These are phyloP conservation scores for Claviceps lovelessii DNA, from an alignment of 2,329 filamentous ascomycete species.

Conservation along the genomic window DNA sequence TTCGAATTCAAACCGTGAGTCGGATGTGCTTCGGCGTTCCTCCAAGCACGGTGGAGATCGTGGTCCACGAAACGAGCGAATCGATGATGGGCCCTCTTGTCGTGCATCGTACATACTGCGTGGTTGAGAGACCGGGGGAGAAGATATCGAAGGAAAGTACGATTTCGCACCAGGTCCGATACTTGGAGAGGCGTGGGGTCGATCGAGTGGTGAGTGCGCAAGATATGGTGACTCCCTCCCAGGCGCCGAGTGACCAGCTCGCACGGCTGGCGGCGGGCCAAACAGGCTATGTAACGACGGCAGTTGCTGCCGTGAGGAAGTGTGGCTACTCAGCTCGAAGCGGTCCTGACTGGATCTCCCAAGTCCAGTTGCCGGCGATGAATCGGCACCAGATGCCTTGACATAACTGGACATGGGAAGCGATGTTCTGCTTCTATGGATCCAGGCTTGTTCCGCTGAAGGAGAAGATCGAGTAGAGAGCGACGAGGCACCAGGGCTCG, in stretches of 20 bases:
- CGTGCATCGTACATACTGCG: constrained; percentile 33
- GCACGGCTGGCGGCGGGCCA: constrained; percentile 30
- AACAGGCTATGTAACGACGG: constrained; percentile 45
- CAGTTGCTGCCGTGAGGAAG: constrained; percentile 30
- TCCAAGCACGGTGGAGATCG: constrained; percentile 31
- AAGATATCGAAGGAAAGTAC: constrained; percentile 31
- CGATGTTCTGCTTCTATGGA: constrained; percentile 25
- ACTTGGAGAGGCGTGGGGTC: constrained; percentile 25
- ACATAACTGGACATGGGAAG: constrained; percentile 47
- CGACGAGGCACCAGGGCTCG: constrained; percentile 35
- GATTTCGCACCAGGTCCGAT: constrained; percentile 27
- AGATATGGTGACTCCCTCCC: constrained; percentile 30
- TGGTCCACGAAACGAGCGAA: constrained; percentile 26
- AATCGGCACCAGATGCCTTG: constrained; percentile 27
- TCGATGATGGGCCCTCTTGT: constrained; percentile 24
- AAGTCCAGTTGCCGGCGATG: constrained; percentile 25
- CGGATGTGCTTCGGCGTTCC: constrained; percentile 20
- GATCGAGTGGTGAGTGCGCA: constrained; percentile 33
- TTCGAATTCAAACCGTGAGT: constrained; percentile 23
- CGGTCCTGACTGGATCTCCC: constrained; percentile 22
- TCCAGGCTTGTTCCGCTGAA: constrained; percentile 32
- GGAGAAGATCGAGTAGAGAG: constrained; percentile 30
- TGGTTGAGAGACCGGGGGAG: constrained; percentile 26
- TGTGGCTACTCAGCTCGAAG: constrained; percentile 19
- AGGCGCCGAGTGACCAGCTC: constrained; percentile 31